Conservation (phyloP, 495 filamentous ascomycete genomes). For the Collariella sp. region DNA sequence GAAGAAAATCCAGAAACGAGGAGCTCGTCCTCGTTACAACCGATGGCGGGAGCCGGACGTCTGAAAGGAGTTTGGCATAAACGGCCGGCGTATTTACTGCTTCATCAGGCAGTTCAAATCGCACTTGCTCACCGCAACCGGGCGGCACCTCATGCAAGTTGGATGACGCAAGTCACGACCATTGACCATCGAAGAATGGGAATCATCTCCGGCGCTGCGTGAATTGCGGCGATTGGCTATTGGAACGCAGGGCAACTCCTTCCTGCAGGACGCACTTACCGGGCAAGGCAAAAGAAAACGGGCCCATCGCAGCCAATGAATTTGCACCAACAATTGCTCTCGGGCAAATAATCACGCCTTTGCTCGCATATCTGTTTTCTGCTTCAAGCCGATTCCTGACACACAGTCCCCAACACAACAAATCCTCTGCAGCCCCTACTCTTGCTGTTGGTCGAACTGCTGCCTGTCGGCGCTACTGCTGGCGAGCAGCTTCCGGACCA, state of each 20-base stretch:
- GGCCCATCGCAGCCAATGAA: slow-evolving; percentile 6
- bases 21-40: too few species aligned
- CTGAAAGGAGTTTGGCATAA: neutral
- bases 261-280: neutral
- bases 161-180: neutral
- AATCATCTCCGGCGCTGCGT: slow-evolving; percentile 4
- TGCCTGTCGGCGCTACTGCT: neutral
- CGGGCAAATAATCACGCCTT: neutral
- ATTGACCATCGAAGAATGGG: neutral
- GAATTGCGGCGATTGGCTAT: neutral
- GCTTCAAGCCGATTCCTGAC: neutral
- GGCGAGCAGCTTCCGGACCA: neutral
- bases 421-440: neutral
- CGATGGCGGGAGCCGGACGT: too few species aligned
- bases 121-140: neutral
- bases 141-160: too few species aligned
- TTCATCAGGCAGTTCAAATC: neutral
- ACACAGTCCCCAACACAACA: neutral
- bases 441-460: neutral
- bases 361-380: too few species aligned
- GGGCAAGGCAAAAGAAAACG: neutral
- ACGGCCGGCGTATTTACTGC: neutral
- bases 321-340: too few species aligned
- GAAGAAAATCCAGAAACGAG: too few species aligned
- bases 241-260: neutral